Conservation (phyloP, 2,329 filamentous ascomycete genomes). For the Paecilomyces fulvus region DNA sequence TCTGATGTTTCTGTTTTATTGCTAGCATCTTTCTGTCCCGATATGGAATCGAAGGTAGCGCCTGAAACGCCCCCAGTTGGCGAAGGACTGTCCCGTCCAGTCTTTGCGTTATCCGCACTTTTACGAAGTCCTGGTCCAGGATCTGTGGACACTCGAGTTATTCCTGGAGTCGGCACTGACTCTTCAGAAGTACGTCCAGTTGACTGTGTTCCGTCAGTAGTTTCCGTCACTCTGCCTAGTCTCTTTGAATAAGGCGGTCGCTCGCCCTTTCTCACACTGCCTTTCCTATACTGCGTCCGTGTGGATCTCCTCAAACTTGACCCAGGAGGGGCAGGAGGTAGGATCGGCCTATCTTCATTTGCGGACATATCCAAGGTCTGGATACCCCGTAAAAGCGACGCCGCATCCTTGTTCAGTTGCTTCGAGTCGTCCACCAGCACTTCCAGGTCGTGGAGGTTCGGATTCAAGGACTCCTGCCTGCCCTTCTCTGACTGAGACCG, state of each 20-base stretch:
- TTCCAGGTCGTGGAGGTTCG: conserved; percentile 64
- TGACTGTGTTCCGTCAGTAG: conserved; percentile 45
- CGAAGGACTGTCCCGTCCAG: conserved; percentile 14
- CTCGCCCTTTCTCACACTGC: conserved; percentile 74
- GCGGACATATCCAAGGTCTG: conserved; percentile 35
- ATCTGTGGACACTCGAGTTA: conserved; percentile 29
- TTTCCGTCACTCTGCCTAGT: conserved; percentile 54
- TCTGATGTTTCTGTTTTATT: conserved; percentile 26
- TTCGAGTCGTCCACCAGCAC: conserved; percentile 73
- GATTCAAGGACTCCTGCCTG: conserved; percentile 47
- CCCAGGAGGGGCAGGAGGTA: conserved; percentile 65
- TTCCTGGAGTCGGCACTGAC: conserved; percentile 19
- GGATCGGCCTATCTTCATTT: conserved; percentile 72
- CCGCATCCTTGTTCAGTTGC: conserved; percentile 59
- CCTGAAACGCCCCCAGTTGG: conserved; percentile 12
- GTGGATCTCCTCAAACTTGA: conserved; percentile 82
- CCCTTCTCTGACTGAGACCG: conserved; percentile 51
- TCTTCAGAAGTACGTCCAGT: conserved; percentile 25
- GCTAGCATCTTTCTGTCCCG: conserved; percentile 19
- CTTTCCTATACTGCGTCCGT: conserved; percentile 81
- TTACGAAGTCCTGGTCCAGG: conserved; percentile 17
- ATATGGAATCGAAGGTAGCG: conserved; percentile 20
- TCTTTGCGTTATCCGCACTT: conserved; percentile 15
- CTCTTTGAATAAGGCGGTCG: conserved; percentile 68
- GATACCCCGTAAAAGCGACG: conserved; percentile 40